A percentile compares a stretch with the other conserved stretches of the same genome.
Evolutionary conservation across 2,329 filamentous ascomycete genomes (phyloP).

Genomic region (Xylaria sp.): DNA sequence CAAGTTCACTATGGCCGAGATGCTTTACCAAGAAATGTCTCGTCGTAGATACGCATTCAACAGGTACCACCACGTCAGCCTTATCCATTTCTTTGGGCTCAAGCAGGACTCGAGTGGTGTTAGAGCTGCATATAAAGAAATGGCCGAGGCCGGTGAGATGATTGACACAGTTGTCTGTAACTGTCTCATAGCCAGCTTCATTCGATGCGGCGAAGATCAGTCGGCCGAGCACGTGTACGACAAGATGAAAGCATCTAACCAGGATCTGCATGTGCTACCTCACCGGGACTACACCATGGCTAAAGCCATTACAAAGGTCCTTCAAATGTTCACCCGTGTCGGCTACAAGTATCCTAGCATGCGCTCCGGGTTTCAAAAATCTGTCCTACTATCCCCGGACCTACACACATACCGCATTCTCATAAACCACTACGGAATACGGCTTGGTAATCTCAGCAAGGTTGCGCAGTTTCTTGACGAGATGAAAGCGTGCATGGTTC

Average conservation of each 20-base stretch:
- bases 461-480: conserved; percentile 79
- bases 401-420: conserved; percentile 82
- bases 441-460: conserved; percentile 75
- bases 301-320: conserved; percentile 62
- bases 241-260: conserved; percentile 78
- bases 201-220: conserved; percentile 77
- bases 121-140: conserved; percentile 79
- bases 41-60: conserved; percentile 73
- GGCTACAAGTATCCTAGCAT: conserved; percentile 67
- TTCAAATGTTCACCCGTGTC: conserved; percentile 68
- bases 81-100: conserved; percentile 87
- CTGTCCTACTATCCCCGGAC: conserved; percentile 76
- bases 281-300: conserved; percentile 59
- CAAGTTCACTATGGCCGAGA: conserved; percentile 84
- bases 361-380: conserved; percentile 64
- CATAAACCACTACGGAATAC: conserved; percentile 76
- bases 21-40: conserved; percentile 84
- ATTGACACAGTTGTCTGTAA: conserved; percentile 90
- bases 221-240: conserved; percentile 84
- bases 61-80: conserved; percentile 81
- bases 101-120: conserved; percentile 77
- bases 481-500: conserved; percentile 76
- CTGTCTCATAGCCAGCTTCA: conserved; percentile 81
- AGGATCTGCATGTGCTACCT: conserved; percentile 53
- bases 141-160: conserved; percentile 86